Evolutionary conservation across 1,139 yeast genomes (phyloP), one percentile per base, ranked within the genome.

Genomic region (Nadsonia commutata): DNA sequence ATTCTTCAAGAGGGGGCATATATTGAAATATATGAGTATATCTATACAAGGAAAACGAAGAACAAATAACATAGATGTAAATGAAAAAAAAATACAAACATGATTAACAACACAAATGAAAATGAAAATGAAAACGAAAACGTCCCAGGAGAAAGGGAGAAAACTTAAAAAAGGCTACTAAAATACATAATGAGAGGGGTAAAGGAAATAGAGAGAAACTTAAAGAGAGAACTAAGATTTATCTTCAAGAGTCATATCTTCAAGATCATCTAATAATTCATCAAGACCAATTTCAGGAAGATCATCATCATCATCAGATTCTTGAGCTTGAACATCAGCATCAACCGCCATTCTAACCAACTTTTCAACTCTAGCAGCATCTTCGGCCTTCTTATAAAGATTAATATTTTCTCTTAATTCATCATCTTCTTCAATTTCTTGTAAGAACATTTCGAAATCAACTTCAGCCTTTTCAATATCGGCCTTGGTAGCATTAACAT

Each of bases 391-490:
- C 65, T 81, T 83, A 67, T 86, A 88, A 58, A 88, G 60, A 59
- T 88, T 37, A 11, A 42, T 76, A 42, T 85, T 79, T 55, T 79
- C 85, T 71, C 96, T 78, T 64, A 88, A 73, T 60, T 88, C 96
- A 46, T 79, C 78, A 65, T 88, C 97, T 66, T 88, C 95, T 68
- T 88, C 97, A 60, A 88, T 74, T 63, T 88, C 95, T 67, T 83
- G 94, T 65, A 85, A 76, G 81, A 85, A 88, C 54, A 82, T 64
- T 66, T 88, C 97, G 66, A 85, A 88, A 27, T 27, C 33, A 13
- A 27, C 33, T 64, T 85, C 95, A 3, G 94, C 93, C 76, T 50
- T 86, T 85, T 56, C 83, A 49, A 81, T 76, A 52, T 80, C 93
- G 51, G 71, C 70, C 62, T 49, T 42, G 23, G 50, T 43, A 17